phyloP scores from a whole-genome alignment of 2,329 filamentous ascomycete species.

The Penicillium sp. region DNA sequence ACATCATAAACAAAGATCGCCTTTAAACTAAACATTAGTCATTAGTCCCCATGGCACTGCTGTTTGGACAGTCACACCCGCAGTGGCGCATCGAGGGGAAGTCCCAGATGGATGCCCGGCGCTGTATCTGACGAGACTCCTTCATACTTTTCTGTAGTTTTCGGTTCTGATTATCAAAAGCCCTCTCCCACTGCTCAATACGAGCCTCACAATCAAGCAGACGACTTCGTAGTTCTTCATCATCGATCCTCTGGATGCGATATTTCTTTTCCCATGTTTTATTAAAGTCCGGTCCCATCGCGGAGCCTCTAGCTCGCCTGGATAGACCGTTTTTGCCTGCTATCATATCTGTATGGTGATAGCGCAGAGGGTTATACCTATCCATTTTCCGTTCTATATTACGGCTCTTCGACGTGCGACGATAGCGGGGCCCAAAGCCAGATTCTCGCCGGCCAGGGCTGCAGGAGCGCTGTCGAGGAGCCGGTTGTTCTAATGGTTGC shows the following conservation, averaged over 20 bases:
- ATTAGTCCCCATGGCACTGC: background rate
- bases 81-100: slow-evolving; percentile 11
- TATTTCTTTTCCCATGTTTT: slow-evolving; percentile 12
- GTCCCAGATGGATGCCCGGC: slow-evolving; percentile 19
- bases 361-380: background rate
- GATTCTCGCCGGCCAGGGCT: slow-evolving; percentile 19
- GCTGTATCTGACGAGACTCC: slow-evolving; percentile 12
- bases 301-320: background rate
- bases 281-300: slow-evolving; percentile 1
- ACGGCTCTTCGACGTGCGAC: slow-evolving; percentile 5
- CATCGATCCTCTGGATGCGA: slow-evolving; percentile 18
- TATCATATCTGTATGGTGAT: slow-evolving; percentile 10
- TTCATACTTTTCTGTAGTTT: slow-evolving; percentile 25
- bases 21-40: background rate
- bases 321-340: slow-evolving; percentile 4
- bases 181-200: slow-evolving; percentile 29
- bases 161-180: slow-evolving; percentile 24
- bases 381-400: slow-evolving; percentile 14
- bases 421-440: slow-evolving; percentile 3
- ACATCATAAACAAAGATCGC: background rate
- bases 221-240: slow-evolving; percentile 31
- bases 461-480: slow-evolving; percentile 23
- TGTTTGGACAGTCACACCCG: slow-evolving; percentile 11
- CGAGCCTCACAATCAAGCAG: slow-evolving; percentile 34
- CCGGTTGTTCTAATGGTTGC: slow-evolving; percentile 7